These are phyloP conservation scores for Coemansia sp. DNA, from an alignment of 192 early-diverging fungal genomes.

Conservation along the genomic window DNA sequence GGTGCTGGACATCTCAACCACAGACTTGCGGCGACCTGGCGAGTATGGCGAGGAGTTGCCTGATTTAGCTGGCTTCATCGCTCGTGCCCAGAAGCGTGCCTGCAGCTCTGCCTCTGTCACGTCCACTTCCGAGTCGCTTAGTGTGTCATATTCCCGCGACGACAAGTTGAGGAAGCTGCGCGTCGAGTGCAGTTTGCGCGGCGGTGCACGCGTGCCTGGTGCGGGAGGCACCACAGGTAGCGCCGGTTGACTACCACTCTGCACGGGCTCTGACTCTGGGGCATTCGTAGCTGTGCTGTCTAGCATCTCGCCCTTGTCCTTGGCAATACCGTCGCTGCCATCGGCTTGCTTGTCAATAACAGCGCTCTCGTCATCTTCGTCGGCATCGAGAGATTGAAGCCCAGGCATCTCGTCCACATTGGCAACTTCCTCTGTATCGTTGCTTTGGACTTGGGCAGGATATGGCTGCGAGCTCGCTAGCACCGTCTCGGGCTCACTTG, in stretches of 20 bases:
- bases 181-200: slow-evolving; percentile 21
- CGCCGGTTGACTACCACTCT: neutral
- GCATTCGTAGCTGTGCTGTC: neutral
- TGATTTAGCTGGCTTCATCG: slow-evolving; percentile 49
- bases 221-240: neutral
- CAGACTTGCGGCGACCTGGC: slow-evolving; percentile 43
- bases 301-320: neutral
- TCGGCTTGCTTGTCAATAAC: neutral
- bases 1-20: slow-evolving; percentile 40
- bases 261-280: neutral
- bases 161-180: slow-evolving; percentile 29
- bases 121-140: slow-evolving; percentile 43
- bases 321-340: neutral
- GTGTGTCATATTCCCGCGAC: slow-evolving; percentile 26
- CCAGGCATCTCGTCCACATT: neutral
- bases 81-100: slow-evolving; percentile 51
- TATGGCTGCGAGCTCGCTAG: neutral
- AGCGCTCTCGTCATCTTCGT: neutral
- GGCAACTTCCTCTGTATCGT: neutral
- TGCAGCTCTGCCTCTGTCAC: slow-evolving; percentile 32
- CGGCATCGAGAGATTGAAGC: neutral
- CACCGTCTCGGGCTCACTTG: neutral
- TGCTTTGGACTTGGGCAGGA: neutral
- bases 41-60: slow-evolving; percentile 47
- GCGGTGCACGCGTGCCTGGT: slow-evolving; percentile 19